Evolutionary conservation across 1,284 basidiomycete genomes (phyloP), one percentile per base, ranked within the genome.

Genomic region (Anthracocystis setariae): DNA sequence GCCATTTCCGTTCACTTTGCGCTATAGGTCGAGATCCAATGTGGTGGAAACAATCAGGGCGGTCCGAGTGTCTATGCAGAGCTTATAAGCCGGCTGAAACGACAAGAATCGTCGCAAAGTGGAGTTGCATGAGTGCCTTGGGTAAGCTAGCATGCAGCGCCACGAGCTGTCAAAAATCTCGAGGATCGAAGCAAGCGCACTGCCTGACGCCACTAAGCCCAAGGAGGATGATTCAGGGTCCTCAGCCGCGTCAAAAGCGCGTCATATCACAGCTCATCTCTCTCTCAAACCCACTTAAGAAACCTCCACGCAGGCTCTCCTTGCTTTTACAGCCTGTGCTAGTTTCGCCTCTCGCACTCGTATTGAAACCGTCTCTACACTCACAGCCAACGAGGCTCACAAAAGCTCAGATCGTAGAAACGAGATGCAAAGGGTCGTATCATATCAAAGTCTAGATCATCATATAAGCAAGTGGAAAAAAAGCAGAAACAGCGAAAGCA

Each of bases 221-320:
- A 33, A 29, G 17, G 43, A 42, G 13, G 48, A 45, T 54, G 53
- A 49, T 57, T 67, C 57, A 67, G 58, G 64, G 64, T 67, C 64
- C 53, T 49, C 38, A 33, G 43, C 37, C 29, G 40, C 46, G 32
- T 15, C n/a, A 21, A n/a, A 33, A 23, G 46, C 58, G 64, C 64
- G 64, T 67, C 64, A 67, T 67, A 27, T 24, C 52, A 52, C 64
- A 61, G 46, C 20, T 39, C 46, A 21, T 29, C 29, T 29, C 12
- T 29, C 42, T 24, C 18, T 17, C 12, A 29, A 40, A 38, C 43
- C 5, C 7, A 7, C 15, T n/a, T n/a, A n/a, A n/a, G 42, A 46
- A 57, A 67, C 53, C 64, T 67, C 64, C 53, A 67, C 48, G 18
- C 25, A 42, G 8, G 7, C 17, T 21, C 20, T 13, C 21, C n/a